Evolutionary conservation across 2,329 filamentous ascomycete genomes (phyloP).

Genomic region (Fusarium napiforme): DNA sequence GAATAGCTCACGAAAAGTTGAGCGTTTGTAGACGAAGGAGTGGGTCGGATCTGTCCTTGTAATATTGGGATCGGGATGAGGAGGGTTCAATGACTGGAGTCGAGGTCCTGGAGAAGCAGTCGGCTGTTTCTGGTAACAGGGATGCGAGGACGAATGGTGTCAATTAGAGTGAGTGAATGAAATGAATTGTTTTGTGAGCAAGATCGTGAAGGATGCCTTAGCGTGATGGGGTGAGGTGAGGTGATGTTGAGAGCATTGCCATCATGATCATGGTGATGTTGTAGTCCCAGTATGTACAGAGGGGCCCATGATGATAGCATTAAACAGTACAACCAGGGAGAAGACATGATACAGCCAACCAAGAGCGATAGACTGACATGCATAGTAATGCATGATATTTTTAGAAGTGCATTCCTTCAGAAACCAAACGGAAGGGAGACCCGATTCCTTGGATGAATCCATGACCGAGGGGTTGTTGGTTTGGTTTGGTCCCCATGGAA

Average conservation of each 20-base stretch:
- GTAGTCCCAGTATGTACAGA: background rate
- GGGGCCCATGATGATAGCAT: background rate
- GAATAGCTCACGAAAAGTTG: constrained; percentile 26
- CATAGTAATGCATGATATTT: constrained; percentile 29
- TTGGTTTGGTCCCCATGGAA: constrained; percentile 20
- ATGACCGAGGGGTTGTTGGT: constrained; percentile 21
- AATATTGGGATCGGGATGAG: constrained; percentile 38
- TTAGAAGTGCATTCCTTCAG: constrained; percentile 19
- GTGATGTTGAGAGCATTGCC: background rate
- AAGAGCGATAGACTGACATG: constrained; percentile 6
- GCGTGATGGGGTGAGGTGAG: background rate
- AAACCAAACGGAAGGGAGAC: constrained; percentile 11
- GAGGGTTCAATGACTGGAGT: constrained; percentile 40
- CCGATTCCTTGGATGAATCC: constrained; percentile 7
- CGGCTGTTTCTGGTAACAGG: constrained; percentile 34
- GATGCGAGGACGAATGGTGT: constrained; percentile 35
- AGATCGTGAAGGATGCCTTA: background rate
- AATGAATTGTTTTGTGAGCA: constrained; percentile 37
- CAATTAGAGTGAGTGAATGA: constrained; percentile 38
- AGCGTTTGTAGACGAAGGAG: constrained; percentile 31
- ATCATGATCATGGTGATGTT: background rate
- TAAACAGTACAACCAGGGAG: background rate
- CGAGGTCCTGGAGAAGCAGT: constrained; percentile 31
- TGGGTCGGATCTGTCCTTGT: constrained; percentile 33
- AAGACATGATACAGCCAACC: background rate